Percentiles rank a stretch among this genome's conserved stretches.
Evolutionary conservation across 805 yeast species (phyloP).

Genomic region (Starmerella scarabaei): DNA sequence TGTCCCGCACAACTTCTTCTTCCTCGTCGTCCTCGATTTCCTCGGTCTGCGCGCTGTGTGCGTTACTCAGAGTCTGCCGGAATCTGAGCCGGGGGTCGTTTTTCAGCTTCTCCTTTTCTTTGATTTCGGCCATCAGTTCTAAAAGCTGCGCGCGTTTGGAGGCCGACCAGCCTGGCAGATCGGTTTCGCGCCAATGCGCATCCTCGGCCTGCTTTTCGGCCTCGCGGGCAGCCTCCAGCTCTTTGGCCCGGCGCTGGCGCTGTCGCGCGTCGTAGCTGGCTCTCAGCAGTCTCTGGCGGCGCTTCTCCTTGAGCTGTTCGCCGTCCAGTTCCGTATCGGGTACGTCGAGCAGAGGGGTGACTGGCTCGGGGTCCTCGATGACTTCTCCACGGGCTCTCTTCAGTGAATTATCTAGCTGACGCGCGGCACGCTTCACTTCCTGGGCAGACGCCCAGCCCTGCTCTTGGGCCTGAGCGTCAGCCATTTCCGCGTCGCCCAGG

Average conservation of each 20-base stretch:
- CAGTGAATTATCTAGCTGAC: slow-evolving; percentile 13
- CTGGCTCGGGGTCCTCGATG: slow-evolving; percentile 34
- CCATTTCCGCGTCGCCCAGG: slow-evolving; percentile 60
- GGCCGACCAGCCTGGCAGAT: slow-evolving; percentile 68
- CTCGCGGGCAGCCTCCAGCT: slow-evolving; percentile 44
- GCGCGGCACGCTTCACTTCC: slow-evolving; percentile 52
- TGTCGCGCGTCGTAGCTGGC: slow-evolving; percentile 82
- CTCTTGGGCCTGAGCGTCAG: slow-evolving; percentile 55
- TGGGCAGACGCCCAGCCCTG: slow-evolving; percentile 34
- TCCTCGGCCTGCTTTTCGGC: slow-evolving; percentile 56
- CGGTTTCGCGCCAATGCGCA: slow-evolving; percentile 59
- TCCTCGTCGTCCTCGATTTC: slow-evolving; percentile 31
- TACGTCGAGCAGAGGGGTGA: slow-evolving; percentile 54
- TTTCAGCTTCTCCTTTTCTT: slow-evolving; percentile 55
- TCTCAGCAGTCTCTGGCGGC: slow-evolving; percentile 67
- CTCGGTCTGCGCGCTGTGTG: background rate
- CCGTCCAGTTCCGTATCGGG: slow-evolving; percentile 76
- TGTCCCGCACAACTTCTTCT: slow-evolving; percentile 69
- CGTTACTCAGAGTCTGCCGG: slow-evolving; percentile 6
- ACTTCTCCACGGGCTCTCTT: slow-evolving; percentile 36
- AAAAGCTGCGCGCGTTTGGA: slow-evolving; percentile 52
- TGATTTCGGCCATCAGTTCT: slow-evolving; percentile 44
- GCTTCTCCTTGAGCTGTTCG: slow-evolving; percentile 73
- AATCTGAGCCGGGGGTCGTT: slow-evolving; percentile 43
- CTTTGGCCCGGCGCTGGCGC: slow-evolving; percentile 68